These are phyloP conservation scores for Sphaerulina vaccinii DNA, from an alignment of 2,329 filamentous ascomycete genomes.

Conservation along the genomic window DNA sequence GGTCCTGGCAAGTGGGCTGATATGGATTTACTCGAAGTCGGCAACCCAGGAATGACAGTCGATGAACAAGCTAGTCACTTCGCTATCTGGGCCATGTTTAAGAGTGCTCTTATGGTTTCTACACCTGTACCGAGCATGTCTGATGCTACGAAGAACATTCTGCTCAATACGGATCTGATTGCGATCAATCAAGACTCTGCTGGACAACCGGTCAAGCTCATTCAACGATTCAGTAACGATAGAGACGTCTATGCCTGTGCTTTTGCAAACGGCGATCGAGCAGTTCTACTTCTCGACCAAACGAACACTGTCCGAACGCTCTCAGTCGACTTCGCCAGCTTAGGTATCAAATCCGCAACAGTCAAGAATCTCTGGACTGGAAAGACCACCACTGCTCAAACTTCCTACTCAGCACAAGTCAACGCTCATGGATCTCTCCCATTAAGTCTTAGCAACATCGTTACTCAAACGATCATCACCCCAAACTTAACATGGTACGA, in stretches of 20 bases:
- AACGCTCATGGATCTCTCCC: constrained; percentile 34
- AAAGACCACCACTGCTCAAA: constrained; percentile 16
- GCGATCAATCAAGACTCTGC: constrained; percentile 59
- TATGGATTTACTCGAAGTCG: constrained; percentile 34
- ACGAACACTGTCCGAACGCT: constrained; percentile 37
- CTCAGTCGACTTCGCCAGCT: constrained; percentile 33
- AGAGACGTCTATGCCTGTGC: constrained; percentile 42
- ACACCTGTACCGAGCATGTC: constrained; percentile 23
- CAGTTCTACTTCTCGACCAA: constrained; percentile 42
- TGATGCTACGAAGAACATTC: constrained; percentile 26
- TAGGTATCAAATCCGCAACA: constrained; percentile 38
- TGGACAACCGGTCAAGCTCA: constrained; percentile 52
- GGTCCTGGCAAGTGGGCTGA: constrained; percentile 33
- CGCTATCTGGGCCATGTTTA: constrained; percentile 35
- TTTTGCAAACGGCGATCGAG: constrained; percentile 37
- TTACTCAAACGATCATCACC: constrained; percentile 15
- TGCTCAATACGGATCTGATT: constrained; percentile 55
- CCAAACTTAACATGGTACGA: constrained; percentile 33
- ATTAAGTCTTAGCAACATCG: constrained; percentile 39
- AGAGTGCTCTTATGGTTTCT: constrained; percentile 33
- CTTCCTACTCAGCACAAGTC: constrained; percentile 27
- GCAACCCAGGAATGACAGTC: constrained; percentile 33
- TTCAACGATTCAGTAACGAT: constrained; percentile 42
- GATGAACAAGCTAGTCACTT: constrained; percentile 34
- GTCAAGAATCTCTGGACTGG: constrained; percentile 41